phyloP scores from a whole-genome alignment of 805 yeast species.

The Barnettozyma siamensis region DNA sequence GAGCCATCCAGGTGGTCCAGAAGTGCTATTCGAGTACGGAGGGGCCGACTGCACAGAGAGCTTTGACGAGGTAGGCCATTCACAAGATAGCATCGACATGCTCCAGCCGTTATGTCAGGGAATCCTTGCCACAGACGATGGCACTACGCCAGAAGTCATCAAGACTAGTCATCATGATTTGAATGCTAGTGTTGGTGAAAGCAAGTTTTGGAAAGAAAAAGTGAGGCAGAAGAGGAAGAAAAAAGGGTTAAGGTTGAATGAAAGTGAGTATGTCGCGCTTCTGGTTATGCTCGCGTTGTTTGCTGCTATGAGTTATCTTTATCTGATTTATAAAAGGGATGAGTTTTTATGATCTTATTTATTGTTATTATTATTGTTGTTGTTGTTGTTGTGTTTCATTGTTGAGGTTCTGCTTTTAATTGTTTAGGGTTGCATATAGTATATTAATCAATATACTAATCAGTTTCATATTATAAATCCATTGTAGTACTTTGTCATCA shows the following conservation, averaged over 20 bases:
- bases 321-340: conserved; percentile 6
- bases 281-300: conserved; percentile 10
- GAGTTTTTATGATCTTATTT: background rate
- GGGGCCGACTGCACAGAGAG: conserved; percentile 75
- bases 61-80: conserved; percentile 93
- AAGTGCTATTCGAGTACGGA: conserved; percentile 71
- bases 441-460: too few relatives aligned
- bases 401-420: too few relatives aligned
- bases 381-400: too few relatives aligned
- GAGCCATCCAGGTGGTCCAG: conserved; percentile 69
- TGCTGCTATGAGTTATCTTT: conserved; percentile 15
- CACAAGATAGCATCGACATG: conserved; percentile 86
- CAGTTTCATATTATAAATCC: too few relatives aligned
- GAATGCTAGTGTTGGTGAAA: conserved; percentile 23
- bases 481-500: too few relatives aligned
- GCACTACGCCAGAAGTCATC: too few relatives aligned
- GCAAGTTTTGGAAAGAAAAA: conserved; percentile 14
- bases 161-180: conserved; percentile 5
- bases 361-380: background rate
- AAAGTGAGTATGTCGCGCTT: conserved; percentile 8
- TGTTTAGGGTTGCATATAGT: too few relatives aligned
- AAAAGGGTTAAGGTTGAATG: conserved; percentile 9
- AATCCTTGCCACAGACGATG: conserved; percentile 35
- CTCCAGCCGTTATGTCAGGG: conserved; percentile 69
- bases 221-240: conserved; percentile 2